A percentile compares a stretch with the other conserved stretches of the same genome.
These are phyloP conservation scores for Wallacemonas sp. DNA, from an alignment of 208 protist species.

Conservation along the genomic window DNA sequence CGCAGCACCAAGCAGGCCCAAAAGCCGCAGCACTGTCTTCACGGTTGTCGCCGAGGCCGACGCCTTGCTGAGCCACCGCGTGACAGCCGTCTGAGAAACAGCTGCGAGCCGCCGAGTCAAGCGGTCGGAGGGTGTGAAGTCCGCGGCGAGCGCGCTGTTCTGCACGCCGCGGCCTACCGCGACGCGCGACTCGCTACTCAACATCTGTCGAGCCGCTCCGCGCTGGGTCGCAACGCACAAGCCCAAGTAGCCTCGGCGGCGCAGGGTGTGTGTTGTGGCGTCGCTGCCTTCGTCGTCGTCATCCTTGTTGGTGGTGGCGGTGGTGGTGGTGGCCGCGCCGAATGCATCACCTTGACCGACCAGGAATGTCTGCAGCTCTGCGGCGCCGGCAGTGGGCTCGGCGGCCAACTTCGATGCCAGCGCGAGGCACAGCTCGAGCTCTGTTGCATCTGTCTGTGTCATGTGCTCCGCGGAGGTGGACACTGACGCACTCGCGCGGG, in stretches of 20 bases:
- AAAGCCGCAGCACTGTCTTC: slow-evolving; percentile 13
- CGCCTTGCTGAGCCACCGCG: background rate
- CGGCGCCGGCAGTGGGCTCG: slow-evolving; percentile 1
- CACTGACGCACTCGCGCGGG: background rate
- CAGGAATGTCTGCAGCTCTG: slow-evolving; percentile 26
- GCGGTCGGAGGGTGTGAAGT: slow-evolving; percentile 26
- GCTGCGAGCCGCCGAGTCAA: slow-evolving; percentile 20
- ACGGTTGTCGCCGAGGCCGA: background rate
- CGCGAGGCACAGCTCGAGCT: slow-evolving; percentile 23
- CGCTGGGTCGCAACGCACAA: slow-evolving; percentile 28
- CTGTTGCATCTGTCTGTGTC: background rate
- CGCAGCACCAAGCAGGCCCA: slow-evolving; percentile 12
- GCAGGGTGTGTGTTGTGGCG: background rate
- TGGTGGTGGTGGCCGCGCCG: background rate
- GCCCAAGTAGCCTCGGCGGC: slow-evolving; percentile 20
- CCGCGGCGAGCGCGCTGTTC: slow-evolving; percentile 20
- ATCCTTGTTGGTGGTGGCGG: background rate
- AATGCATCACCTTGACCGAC: slow-evolving; percentile 13
- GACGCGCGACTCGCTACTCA: background rate
- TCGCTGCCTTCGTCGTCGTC: background rate
- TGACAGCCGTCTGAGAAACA: slow-evolving; percentile 6
- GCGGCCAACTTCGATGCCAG: slow-evolving; percentile 11
- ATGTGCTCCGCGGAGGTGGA: background rate
- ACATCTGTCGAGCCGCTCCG: slow-evolving; percentile 2
- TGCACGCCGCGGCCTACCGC: slow-evolving; percentile 38